Base-by-base conservation (phyloP, 2,329 filamentous ascomycete species). In the Xylaria sp. region DNA sequence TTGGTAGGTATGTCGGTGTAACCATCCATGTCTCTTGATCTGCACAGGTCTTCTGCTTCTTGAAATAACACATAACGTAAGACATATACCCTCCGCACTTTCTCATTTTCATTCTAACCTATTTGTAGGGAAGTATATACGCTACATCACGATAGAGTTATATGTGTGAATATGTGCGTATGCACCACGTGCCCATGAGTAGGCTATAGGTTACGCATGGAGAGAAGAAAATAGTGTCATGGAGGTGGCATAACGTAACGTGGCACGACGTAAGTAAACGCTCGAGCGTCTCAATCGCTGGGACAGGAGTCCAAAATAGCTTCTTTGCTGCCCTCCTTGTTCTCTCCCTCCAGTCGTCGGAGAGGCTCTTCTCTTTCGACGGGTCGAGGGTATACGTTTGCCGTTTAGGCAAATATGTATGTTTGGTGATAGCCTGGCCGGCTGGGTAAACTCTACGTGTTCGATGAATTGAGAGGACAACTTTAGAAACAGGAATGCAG, bases 371-470 rank as follows among this genome's bases (percentile, higher is more conserved):
- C 28, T 31, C 31, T 37, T 21, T 21, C 42, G 25, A 6, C 57
- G 61, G 57, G 57, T 45, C 46, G 33, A 38, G 57, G 54, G 12
- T 43, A 46, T 12, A 40, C 38, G 23, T 14, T 57, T 46, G 52
- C 61, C 61, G 47, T 61, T 64, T 64, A 64, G 61, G 61, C 61
- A 64, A 64, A 64, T 64, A 43, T 25, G 35, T 38, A n/a, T n/a
- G n/a, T n/a, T n/a, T n/a, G 28, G 54, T 64, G 61, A n/a, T 23
- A 64, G 46, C 17, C 23, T 57, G 31, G 31, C 56, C n/a, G n/a
- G n/a, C n/a, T n/a, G n/a, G n/a, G n/a, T n/a, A n/a, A n/a, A n/a
- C n/a, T n/a, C n/a, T n/a, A n/a, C n/a, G n/a, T n/a, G n/a, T n/a
- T n/a, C n/a, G n/a, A n/a, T n/a, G n/a, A n/a, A n/a, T n/a, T n/a